These are phyloP conservation scores for Chlorella sp. DNA, from an alignment of 139 green algal genomes.

Conservation along the genomic window DNA sequence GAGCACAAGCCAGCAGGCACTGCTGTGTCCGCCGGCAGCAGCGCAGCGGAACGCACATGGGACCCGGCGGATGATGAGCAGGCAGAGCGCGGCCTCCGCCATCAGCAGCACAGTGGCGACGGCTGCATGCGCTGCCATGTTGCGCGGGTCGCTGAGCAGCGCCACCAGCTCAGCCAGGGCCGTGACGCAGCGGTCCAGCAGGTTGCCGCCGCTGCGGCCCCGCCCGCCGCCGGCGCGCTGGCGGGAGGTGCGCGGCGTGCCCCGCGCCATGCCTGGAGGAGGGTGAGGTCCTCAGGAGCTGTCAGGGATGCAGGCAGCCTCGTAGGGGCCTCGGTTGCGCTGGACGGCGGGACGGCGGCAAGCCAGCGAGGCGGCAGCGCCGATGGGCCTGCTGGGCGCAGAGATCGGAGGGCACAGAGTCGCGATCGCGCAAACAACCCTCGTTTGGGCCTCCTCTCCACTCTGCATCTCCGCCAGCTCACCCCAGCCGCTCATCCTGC, in stretches of 20 bases:
- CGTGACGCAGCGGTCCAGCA: not conserved
- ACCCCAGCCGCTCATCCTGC: not conserved
- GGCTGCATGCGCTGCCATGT: not conserved
- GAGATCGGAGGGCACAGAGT: too few species aligned
- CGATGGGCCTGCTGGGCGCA: too few species aligned
- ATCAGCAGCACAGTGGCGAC: constrained; percentile 41
- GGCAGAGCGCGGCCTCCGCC: constrained; percentile 43
- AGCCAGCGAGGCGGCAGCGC: too few species aligned
- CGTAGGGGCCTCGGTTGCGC: too few species aligned
- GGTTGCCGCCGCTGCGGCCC: constrained; percentile 1
- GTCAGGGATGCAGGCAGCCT: too few species aligned
- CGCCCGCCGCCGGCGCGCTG: not conserved
- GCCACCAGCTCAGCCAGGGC: not conserved
- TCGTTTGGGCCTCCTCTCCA: too few species aligned
- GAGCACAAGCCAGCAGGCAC: too few species aligned
- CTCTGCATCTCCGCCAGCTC: not conserved
- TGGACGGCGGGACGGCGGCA: too few species aligned
- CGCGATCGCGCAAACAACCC: too few species aligned
- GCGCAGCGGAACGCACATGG: constrained; percentile 46
- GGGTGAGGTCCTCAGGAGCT: not conserved
- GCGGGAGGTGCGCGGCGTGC: constrained; percentile 3
- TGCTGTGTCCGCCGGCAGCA: not conserved
- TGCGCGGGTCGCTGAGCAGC: constrained; percentile 20
- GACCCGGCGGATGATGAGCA: constrained; percentile 53
- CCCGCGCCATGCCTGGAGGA: not conserved